Conservation (phyloP, 192 early-diverging fungal genomes). For the Thoreauomyces humboldtii region DNA sequence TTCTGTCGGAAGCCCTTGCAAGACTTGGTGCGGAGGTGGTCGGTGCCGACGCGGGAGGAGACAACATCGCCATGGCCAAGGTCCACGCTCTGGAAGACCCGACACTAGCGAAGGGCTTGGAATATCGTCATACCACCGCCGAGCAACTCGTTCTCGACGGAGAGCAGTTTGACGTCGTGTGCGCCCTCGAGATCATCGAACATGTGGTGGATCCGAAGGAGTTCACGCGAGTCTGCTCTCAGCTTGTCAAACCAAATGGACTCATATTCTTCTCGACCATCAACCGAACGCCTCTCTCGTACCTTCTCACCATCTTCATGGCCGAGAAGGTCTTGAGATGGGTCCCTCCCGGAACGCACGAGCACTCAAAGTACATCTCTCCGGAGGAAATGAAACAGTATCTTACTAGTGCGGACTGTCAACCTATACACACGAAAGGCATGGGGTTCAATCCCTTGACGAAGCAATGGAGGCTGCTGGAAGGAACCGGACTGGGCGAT, state of each 20-base stretch:
- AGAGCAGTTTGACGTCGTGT: slow-evolving; percentile 73
- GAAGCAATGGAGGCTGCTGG: slow-evolving; percentile 26
- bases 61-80: slow-evolving; percentile 79
- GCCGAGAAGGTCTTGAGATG: slow-evolving; percentile 77
- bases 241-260: slow-evolving; percentile 69
- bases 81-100: slow-evolving; percentile 73
- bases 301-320: slow-evolving; percentile 72
- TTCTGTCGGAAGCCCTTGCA: slow-evolving; percentile 82
- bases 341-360: slow-evolving; percentile 85
- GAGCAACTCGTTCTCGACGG: slow-evolving; percentile 57
- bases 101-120: slow-evolving; percentile 43
- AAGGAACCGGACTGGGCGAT: slow-evolving; percentile 19
- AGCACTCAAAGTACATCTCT: slow-evolving; percentile 79
- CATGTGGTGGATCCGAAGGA: slow-evolving; percentile 73
- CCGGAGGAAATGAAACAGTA: slow-evolving; percentile 62
- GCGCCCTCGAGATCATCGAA: slow-evolving; percentile 89
- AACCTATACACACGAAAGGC: slow-evolving; percentile 33
- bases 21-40: slow-evolving; percentile 69
- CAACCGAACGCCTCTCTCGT: slow-evolving; percentile 74
- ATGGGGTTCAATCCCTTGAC: slow-evolving; percentile 34
- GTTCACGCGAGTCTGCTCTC: slow-evolving; percentile 68
- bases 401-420: slow-evolving; percentile 18
- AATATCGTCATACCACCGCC: slow-evolving; percentile 68
- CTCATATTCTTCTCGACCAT: slow-evolving; percentile 87
- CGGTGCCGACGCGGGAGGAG: slow-evolving; percentile 82